Evolutionary conservation across 495 filamentous ascomycete species (phyloP), one percentile per base, ranked within the genome.

Genomic region (Gamarada debralockiae): DNA sequence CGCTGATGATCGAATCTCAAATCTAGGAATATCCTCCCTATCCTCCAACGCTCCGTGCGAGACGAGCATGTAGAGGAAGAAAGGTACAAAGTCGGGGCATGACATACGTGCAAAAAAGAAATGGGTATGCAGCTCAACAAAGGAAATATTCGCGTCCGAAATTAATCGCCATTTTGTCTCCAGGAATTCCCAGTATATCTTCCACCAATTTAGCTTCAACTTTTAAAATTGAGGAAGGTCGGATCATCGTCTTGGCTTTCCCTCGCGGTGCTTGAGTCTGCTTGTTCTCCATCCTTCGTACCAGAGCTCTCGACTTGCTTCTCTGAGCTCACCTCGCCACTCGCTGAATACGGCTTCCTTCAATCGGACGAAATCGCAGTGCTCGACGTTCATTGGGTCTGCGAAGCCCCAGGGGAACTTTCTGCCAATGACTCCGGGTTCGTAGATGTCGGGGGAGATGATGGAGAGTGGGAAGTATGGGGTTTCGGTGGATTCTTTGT

Each of bases 321-420:
- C 92, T 40, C 92, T 86, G 55, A 98, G 76, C 62, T 98, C 93
- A 14, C 77, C 79, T 38, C 91, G 80, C 93, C 93, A 98, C 64
- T 97, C 95, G 62, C 70, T 84, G 66, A 98, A 98, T 18, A 97
- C 88, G 5, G 84, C 82, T 18, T 97, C 90, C 72, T 91, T 92
- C 54, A 98, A 74, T 50, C 83, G 82, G n/a, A 86, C 73, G 69
- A 97, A 95, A 67, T 98, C 92, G 70, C 95, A 98, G 71, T 98
- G 93, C 58, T 86, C 82, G 27, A 84, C 73, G 61, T 97, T 81
- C 71, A 91, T 89, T 0, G 93, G 93, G 61, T 96, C 89, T 10
- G 93, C 93, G 63, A 96, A 92, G 17, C 93, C 93, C 93, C 93
- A 98, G 3, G 95, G 88, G 62, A 97, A 98, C 41, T 82, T 84